A percentile compares a stretch with the other conserved stretches of the same genome.
Conservation (phyloP, 2,329 filamentous ascomycete species). For the Malbranchea zuffiana region DNA sequence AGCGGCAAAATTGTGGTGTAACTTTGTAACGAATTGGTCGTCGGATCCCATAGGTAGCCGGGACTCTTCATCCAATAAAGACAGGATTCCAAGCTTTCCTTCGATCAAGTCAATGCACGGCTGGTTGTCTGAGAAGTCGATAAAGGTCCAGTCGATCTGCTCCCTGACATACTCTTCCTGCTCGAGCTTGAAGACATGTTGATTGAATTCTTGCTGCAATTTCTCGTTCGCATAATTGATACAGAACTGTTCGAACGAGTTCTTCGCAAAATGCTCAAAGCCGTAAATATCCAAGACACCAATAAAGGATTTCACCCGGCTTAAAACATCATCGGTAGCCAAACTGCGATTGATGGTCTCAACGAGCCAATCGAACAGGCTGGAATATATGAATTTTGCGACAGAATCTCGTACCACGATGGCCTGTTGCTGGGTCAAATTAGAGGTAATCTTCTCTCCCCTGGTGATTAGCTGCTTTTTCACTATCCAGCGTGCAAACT, state of each 20-base stretch:
- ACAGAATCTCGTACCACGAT: conserved; percentile 93
- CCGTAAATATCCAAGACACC: conserved; percentile 98
- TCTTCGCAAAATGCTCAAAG: conserved; percentile 98
- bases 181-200: conserved; percentile 97
- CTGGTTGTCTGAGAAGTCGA: conserved; percentile 98
- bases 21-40: conserved; percentile 90
- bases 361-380: conserved; percentile 98
- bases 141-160: conserved; percentile 98
- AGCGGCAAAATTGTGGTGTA: conserved; percentile 82
- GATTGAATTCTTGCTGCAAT: conserved; percentile 97
- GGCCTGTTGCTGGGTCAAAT: conserved; percentile 85
- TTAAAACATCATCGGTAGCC: conserved; percentile 77
- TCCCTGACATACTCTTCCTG: conserved; percentile 96
- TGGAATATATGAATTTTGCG: conserved; percentile 97
- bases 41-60: conserved; percentile 94
- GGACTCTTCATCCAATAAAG: conserved; percentile 90
- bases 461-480: conserved; percentile 97
- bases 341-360: conserved; percentile 87
- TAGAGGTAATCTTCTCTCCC: conserved; percentile 95
- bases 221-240: conserved; percentile 99
- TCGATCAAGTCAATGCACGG: conserved; percentile 98
- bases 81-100: conserved; percentile 86
- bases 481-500: conserved; percentile 95
- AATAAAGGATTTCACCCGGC: conserved; percentile 78
- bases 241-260: conserved; percentile 99